Conservation (phyloP, 1,284 basidiomycete genomes). For the Amylostereum chailletii region DNA sequence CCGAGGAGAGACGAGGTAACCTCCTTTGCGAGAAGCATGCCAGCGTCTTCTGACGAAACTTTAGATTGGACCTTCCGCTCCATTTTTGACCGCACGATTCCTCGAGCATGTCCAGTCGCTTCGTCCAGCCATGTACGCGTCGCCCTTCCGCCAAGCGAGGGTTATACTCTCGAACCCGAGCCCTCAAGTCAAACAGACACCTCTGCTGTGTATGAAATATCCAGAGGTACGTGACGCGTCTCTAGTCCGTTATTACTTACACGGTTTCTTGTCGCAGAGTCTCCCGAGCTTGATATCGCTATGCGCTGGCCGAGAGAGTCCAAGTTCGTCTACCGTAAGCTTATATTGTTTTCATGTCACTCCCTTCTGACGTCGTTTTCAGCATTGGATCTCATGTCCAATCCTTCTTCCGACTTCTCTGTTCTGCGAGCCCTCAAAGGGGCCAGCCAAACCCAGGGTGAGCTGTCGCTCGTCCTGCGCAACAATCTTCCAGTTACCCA, state of each 20-base stretch:
- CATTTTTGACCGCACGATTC: slow-evolving; percentile 64
- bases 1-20: slow-evolving; percentile 49
- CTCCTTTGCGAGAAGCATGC: slow-evolving; percentile 4
- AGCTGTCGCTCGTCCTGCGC: slow-evolving; percentile 59
- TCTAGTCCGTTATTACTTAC: slow-evolving; percentile 6
- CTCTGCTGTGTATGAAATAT: slow-evolving; percentile 40
- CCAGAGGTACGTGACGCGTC: slow-evolving; percentile 28
- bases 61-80: slow-evolving; percentile 75
- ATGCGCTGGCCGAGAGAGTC: slow-evolving; percentile 48
- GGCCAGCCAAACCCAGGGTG: slow-evolving; percentile 69
- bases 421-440: slow-evolving; percentile 70
- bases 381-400: slow-evolving; percentile 20
- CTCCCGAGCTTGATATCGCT: slow-evolving; percentile 34
- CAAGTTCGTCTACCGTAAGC: slow-evolving; percentile 50
- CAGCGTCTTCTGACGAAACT: not conserved
- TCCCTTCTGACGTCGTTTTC: slow-evolving; percentile 1
- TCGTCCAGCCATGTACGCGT: slow-evolving; percentile 44
- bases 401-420: slow-evolving; percentile 34
- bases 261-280: slow-evolving; percentile 18
- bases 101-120: slow-evolving; percentile 53
- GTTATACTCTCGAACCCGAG: slow-evolving; percentile 42
- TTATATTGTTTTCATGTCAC: not conserved
- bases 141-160: slow-evolving; percentile 29
- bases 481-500: slow-evolving; percentile 52
- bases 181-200: slow-evolving; percentile 25